Evolutionary conservation across 768 basidiomycete species (phyloP), one percentile per base, ranked within the genome.

Genomic region (Crassisporium funariophilum): DNA sequence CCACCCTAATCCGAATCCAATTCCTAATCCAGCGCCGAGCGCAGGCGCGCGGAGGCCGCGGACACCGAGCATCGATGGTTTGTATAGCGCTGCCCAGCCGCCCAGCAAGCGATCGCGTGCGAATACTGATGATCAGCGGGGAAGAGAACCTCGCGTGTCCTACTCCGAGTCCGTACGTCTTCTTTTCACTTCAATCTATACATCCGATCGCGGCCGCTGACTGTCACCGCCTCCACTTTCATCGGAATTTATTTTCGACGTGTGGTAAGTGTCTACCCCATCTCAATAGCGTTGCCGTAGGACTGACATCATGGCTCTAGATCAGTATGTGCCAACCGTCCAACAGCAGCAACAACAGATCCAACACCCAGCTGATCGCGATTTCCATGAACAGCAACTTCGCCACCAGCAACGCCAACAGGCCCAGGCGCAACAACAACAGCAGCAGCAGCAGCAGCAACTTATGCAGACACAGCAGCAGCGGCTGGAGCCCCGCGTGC

Each of bases 91-190:
- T 9, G 68, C 60, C 0, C 73, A 74, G 22, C 81, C 79, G 0
- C 82, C 83, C 5, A 33, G 65, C 22, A 84, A 84, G 65, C 74
- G 75, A 35, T 50, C 71, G 61, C 73, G 76, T 23, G 50, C 67
- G 0, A 69, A 79, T 24, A 59, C 55, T 29, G 75, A 71, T 21
- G 69, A 69, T 34, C 61, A 66, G 33, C 53, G 57, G 47, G 58
- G 49, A 49, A 58, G 55, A 35, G 59, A 60, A 15, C 54, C 60
- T 19, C 54, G 64, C 12, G 29, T 55, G 12, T 47, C 59, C 20
- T 70, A 62, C 49, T 60, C 63, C 20, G 67, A 69, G 44, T 55
- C 63, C 17, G 69, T 68, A 45, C 44, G 66, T 56, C 35, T 38
- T 46, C 36, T 41, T 36, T 10, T 24, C 27, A 16, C 20, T 31